Evolutionary conservation across 192 early-diverging fungal species (phyloP).

Genomic region (Backusella macrospora): DNA sequence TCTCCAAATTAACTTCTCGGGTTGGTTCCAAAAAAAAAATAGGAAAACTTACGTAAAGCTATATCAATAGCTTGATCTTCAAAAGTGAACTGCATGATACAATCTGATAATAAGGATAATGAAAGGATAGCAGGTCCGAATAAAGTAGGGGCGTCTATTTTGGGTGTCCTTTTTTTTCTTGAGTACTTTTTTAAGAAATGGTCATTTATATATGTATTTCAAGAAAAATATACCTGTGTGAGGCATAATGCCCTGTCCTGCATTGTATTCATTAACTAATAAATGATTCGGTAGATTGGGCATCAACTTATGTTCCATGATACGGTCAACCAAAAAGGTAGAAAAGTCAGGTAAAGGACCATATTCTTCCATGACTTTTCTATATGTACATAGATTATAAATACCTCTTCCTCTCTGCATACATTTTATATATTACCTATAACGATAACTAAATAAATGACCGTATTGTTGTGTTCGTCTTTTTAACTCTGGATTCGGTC

Average conservation of each 20-base stretch:
- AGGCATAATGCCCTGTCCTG: constrained; percentile 69
- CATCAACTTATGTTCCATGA: constrained; percentile 46
- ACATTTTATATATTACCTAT: constrained; percentile 47
- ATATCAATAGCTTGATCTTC: constrained; percentile 33
- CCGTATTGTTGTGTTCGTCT: constrained; percentile 75
- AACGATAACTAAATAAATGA: constrained; percentile 62
- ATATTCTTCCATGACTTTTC: constrained; percentile 54
- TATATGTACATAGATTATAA: constrained; percentile 23
- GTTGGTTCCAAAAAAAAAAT: no score
- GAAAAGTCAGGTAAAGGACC: constrained; percentile 56
- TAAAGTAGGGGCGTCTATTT: constrained; percentile 52
- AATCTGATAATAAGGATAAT: constrained; percentile 63
- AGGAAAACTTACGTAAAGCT: constrained; percentile 43
- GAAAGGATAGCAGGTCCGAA: constrained; percentile 67
- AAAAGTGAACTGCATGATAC: constrained; percentile 66
- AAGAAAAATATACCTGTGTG: constrained; percentile 41
- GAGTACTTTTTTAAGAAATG: neutral
- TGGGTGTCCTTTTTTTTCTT: neutral
- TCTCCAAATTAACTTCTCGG: no score
- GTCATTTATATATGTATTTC: neutral
- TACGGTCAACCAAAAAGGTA: constrained; percentile 46
- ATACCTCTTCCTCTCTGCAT: neutral
- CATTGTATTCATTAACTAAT: constrained; percentile 68
- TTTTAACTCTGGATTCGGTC: constrained; percentile 68
- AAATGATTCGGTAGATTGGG: constrained; percentile 51